Base-by-base conservation (phyloP, 1,284 basidiomycete genomes). In the Rhodotorula sp. region DNA sequence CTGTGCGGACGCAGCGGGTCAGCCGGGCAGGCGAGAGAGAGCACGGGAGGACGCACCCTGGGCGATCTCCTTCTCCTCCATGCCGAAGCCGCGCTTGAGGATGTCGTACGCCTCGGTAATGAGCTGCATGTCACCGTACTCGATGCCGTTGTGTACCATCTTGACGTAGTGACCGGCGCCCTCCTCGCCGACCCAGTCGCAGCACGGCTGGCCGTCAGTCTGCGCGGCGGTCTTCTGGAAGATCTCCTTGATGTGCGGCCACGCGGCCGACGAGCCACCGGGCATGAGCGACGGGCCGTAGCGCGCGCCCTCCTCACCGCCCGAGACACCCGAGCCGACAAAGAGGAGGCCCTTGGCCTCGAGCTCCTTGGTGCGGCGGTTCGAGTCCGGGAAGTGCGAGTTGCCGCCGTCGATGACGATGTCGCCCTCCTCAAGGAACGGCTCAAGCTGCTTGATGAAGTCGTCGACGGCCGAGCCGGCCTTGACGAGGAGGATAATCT, bases 121-220 rank as follows among this genome's bases (percentile, higher is more conserved):
- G 82, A 99, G 86, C 84, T 99, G 97, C 97, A 99, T 99, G 85
- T 99, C 97, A 84, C 97, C 97, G 84, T 99, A 99, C 84, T 97
- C 94, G 83, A 97, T 97, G 86, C 94, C 84, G 82, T 85, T 85
- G 83, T 85, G 97, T 75, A 99, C 97, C 96, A 98, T 95, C 88
- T 97, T 97, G 82, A 95, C 91, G 82, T 94, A 96, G 86, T 95
- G 93, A 60, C 94, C 92, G 57, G 94, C 87, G 78, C 96, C 97
- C 75, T 89, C 91, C 83, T 93, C 90, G 68, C 97, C 97, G 81
- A 99, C 95, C 97, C 97, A 99, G 86, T 99, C 97, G 83, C 96
- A 98, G 87, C 97, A 99, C 63, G 97, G 94, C 82, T 95, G 92
- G 57, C 94, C 94, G 71, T 94, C 87, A 76, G 91, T 93, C 83